Evolutionary conservation across 148 eudicot species (phyloP), one percentile per base, ranked within the genome.

Genomic region (Agrostemma githago): DNA sequence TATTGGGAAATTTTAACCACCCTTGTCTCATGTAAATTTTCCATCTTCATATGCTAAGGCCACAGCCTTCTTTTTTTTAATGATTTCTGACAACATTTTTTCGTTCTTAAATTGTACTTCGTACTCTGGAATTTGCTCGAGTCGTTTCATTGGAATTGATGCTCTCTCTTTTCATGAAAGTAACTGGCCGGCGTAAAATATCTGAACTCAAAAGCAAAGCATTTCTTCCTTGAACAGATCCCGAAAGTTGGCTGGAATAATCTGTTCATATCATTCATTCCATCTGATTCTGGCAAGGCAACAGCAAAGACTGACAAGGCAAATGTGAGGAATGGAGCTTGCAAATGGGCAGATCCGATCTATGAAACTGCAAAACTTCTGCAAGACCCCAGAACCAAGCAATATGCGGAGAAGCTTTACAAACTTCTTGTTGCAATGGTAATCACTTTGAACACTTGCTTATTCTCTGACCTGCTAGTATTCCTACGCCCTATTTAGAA

Each of bases 281-380:
- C 99, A 69, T 80, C 89, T 76, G 99, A 92, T 76, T 77, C 92
- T 71, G 93, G 92, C 44, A 95, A 95, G 84, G 85, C 90, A 79
- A 84, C 92, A 46, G 90, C 91, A 70, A 95, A 95, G 84, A 95
- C 99, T 56, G 92, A 88, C 67, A 95, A 92, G 87, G 88, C 96
- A 67, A 88, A 81, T 86, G 99, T 92, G 76, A 90, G 97, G 85
- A 92, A 26, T 26, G 34, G 34, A 26, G 90, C 84, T 43, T 95
- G 99, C 82, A 92, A 92, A 85, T 95, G 99, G 99, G 87, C 81
- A 26, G 99, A 96, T 88, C 99, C 99, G 65, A 92, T 96, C 12
- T 96, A 96, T 87, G 99, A 96, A 86, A 92, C 90, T 48, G 89
- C 99, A 72, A 86, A 94, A 82, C 96, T 96, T 89, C 96, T 96